phyloP scores from a whole-genome alignment of 1,284 basidiomycete species.

The Prillingera fragicola region DNA sequence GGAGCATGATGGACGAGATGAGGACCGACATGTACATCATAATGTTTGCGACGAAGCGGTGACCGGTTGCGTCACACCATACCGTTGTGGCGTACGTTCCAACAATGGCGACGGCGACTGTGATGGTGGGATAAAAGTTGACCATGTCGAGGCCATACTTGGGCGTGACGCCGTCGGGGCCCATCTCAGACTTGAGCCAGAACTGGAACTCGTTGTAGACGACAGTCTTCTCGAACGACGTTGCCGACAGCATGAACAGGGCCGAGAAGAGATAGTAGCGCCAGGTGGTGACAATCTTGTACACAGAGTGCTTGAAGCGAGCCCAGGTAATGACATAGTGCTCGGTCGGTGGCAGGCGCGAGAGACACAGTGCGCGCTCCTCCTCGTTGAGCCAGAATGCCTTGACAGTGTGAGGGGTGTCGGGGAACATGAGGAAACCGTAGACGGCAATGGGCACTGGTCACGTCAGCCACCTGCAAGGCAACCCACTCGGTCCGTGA shows the following conservation, averaged over 20 bases:
- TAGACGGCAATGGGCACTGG: slow-evolving; percentile 35
- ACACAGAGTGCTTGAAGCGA: slow-evolving; percentile 20
- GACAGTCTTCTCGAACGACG: slow-evolving; percentile 33
- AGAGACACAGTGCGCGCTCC: slow-evolving; percentile 28
- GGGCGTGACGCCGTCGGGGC: background rate
- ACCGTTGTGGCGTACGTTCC: slow-evolving; percentile 35
- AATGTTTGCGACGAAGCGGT: slow-evolving; percentile 41
- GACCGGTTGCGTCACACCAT: slow-evolving; percentile 30
- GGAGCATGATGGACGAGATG: slow-evolving; percentile 32
- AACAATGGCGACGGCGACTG: slow-evolving; percentile 34
- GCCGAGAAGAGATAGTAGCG: slow-evolving; percentile 33
- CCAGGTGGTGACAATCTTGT: slow-evolving; percentile 22
- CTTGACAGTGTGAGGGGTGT: slow-evolving; percentile 33
- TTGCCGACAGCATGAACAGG: slow-evolving; percentile 33
- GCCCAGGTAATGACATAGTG: slow-evolving; percentile 29
- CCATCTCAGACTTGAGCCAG: slow-evolving; percentile 27
- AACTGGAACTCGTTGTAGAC: slow-evolving; percentile 35
- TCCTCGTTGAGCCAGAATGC: slow-evolving; percentile 38
- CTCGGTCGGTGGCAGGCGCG: slow-evolving; percentile 23
- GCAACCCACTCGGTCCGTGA: background rate
- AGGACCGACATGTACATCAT: slow-evolving; percentile 32
- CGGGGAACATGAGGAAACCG: slow-evolving; percentile 44
- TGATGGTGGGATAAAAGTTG: slow-evolving; percentile 35
- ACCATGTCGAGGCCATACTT: slow-evolving; percentile 14
- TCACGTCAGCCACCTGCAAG: background rate